Evolutionary conservation across 2,329 filamentous ascomycete species (phyloP).

Genomic region (Podosphaera fusca): DNA sequence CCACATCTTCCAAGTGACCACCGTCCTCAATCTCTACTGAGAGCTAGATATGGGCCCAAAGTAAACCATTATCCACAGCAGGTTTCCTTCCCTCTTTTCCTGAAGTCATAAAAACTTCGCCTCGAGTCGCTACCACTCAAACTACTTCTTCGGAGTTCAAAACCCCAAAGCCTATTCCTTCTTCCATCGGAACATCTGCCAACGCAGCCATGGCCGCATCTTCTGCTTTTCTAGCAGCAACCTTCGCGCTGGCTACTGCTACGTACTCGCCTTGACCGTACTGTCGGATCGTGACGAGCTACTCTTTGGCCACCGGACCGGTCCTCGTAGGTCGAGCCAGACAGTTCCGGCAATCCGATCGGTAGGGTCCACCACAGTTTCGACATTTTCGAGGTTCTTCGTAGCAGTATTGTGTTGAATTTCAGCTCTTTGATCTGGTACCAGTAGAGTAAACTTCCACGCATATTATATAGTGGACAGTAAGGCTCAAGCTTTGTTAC

Average conservation of each 20-base stretch:
- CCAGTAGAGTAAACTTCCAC: too few species aligned
- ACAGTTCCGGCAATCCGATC: neutral
- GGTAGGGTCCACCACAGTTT: neutral
- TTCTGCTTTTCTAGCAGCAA: neutral
- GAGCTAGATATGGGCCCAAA: neutral
- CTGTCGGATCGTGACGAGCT: neutral
- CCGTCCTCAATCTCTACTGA: neutral
- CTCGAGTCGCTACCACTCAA: neutral
- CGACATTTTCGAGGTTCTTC: neutral
- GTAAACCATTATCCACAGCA: neutral
- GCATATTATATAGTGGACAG: too few species aligned
- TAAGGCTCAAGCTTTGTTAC: too few species aligned
- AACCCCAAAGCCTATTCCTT: neutral
- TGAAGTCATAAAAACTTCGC: neutral
- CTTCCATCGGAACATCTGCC: neutral
- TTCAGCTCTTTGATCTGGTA: too few species aligned
- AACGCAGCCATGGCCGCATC: neutral
- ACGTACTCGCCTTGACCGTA: neutral
- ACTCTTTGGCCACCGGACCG: neutral
- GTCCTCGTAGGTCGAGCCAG: neutral
- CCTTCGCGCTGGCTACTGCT: neutral
- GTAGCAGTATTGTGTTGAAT: too few species aligned
- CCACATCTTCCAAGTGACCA: neutral
- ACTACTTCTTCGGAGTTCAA: neutral
- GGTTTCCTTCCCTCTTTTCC: neutral